These are phyloP conservation scores for Colletotrichum sp. DNA, from an alignment of 2,329 filamentous ascomycete species.

Conservation along the genomic window DNA sequence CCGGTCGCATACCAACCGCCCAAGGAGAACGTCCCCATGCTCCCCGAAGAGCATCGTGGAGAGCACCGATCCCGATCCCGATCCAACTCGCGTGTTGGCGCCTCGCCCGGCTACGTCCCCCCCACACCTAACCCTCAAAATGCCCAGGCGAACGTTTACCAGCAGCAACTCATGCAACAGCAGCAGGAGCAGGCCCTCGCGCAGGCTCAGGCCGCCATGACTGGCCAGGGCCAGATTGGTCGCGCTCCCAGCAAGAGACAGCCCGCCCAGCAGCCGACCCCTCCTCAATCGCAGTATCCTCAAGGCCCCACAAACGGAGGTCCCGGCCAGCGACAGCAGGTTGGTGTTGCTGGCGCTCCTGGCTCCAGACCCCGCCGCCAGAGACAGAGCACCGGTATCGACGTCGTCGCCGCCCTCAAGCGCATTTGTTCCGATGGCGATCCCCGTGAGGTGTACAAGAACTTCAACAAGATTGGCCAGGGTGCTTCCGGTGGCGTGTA, in stretches of 20 bases:
- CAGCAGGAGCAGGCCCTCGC: conserved; percentile 87
- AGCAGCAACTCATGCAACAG: conserved; percentile 73
- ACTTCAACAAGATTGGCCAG: conserved; percentile 94
- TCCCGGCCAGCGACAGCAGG: conserved; percentile 40
- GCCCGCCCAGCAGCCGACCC: conserved; percentile 53
- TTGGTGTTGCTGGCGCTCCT: conserved; percentile 34
- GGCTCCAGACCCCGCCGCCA: conserved; percentile 72
- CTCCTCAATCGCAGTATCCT: conserved; percentile 53
- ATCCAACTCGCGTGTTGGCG: conserved; percentile 68
- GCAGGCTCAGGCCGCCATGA: conserved; percentile 79
- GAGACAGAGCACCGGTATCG: conserved; percentile 79
- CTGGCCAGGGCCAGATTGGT: conserved; percentile 72
- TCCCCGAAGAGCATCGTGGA: conserved; percentile 63
- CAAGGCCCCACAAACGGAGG: conserved; percentile 31
- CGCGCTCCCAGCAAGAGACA: conserved; percentile 77
- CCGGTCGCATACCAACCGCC: conserved; percentile 49
- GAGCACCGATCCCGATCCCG: conserved; percentile 53
- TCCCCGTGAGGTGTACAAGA: conserved; percentile 84
- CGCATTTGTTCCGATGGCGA: conserved; percentile 91
- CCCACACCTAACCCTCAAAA: conserved; percentile 45
- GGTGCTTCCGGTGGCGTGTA: conserved; percentile 96
- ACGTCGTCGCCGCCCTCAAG: conserved; percentile 83
- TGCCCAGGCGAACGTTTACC: conserved; percentile 55
- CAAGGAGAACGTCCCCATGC: conserved; percentile 64
- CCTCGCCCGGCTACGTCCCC: conserved; percentile 51